These are phyloP conservation scores for Huntiella abstrusa DNA, from an alignment of 2,329 filamentous ascomycete species.

Conservation along the genomic window DNA sequence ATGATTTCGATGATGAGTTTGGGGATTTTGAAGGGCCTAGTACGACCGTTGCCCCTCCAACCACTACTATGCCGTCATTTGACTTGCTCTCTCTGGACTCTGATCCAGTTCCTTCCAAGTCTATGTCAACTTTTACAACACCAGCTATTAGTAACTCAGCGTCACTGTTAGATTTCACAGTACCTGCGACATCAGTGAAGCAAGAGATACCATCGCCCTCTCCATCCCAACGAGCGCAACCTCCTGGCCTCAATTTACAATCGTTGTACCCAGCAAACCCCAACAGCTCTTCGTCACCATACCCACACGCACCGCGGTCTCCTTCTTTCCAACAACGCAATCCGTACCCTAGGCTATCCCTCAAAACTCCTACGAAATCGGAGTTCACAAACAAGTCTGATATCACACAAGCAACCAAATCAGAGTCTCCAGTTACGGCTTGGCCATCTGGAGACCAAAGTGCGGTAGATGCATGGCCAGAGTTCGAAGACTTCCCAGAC, in stretches of 20 bases:
- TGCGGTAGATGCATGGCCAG: slow-evolving; percentile 28
- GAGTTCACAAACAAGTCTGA: slow-evolving; percentile 13
- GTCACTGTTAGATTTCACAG: not conserved
- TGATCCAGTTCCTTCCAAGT: slow-evolving; percentile 11
- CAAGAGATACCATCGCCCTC: not conserved
- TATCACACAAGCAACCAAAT: not conserved
- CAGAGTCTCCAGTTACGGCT: slow-evolving; percentile 23
- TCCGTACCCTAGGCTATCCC: slow-evolving; percentile 29
- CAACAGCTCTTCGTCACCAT: slow-evolving; percentile 15
- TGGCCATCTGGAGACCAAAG: slow-evolving; percentile 23
- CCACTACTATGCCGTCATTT: slow-evolving; percentile 16
- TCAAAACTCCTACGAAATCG: slow-evolving; percentile 24
- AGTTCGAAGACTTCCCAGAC: slow-evolving; percentile 28
- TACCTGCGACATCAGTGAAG: not conserved
- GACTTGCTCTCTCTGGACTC: slow-evolving; percentile 24
- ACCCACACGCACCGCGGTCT: slow-evolving; percentile 30
- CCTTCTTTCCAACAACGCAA: slow-evolving; percentile 35
- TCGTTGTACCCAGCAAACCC: not conserved
- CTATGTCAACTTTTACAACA: not conserved
- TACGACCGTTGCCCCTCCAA: not conserved
- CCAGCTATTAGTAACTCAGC: not conserved
- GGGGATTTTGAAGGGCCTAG: slow-evolving; percentile 24
- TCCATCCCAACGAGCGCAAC: not conserved
- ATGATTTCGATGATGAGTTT: slow-evolving; percentile 22
- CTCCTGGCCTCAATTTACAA: not conserved